Evolutionary conservation across 1,139 yeast genomes (phyloP), one percentile per base, ranked within the genome.

Genomic region (Saccharomyces pastorianus): DNA sequence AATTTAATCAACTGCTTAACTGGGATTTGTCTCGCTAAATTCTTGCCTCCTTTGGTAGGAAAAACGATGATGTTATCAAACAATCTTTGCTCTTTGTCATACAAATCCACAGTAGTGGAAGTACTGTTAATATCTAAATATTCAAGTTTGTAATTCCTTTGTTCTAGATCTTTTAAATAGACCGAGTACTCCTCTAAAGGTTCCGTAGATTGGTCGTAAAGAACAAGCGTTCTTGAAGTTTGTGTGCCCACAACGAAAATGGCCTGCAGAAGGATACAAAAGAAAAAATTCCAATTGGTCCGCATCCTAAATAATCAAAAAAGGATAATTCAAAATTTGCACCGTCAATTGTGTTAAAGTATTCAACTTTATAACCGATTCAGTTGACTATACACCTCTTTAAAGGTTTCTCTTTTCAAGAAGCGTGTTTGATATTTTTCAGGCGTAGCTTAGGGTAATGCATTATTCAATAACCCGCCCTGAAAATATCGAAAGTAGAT

Each of bases 11-110:
- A 63, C 25, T 67, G 67, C 32, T 71, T 65, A 5, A 77, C 73
- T 3, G 75, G 66, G 50, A 81, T 64, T 29, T 73, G 72, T 47
- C 74, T 72, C 17, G 79, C 79, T 14, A 83, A 65, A 38, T 38
- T 38, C 44, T 38, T 38, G 26, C 44, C 44, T 47, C 62, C 65
- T 61, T 71, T 76, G 60, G 64, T 66, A 27, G 89, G 88, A 51
- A 83, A 73, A 27, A 85, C 58, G 38, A 85, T 64, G 53, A 85
- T 59, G 61, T 82, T 81, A 60, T 82, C 83, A 61, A 75, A 82
- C 11, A 68, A 58, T 58, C 77, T 75, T 47, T 68, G 71, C 46
- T 77, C 81, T 53, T 72, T 75, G 49, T 64, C 63, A 57, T 73
- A 71, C 54, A 83, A 68, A 27, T 70, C 66, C 11, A 75, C 61